These are phyloP conservation scores for Staphylotrichum longicolle DNA, from an alignment of 495 filamentous ascomycete species.

Conservation along the genomic window DNA sequence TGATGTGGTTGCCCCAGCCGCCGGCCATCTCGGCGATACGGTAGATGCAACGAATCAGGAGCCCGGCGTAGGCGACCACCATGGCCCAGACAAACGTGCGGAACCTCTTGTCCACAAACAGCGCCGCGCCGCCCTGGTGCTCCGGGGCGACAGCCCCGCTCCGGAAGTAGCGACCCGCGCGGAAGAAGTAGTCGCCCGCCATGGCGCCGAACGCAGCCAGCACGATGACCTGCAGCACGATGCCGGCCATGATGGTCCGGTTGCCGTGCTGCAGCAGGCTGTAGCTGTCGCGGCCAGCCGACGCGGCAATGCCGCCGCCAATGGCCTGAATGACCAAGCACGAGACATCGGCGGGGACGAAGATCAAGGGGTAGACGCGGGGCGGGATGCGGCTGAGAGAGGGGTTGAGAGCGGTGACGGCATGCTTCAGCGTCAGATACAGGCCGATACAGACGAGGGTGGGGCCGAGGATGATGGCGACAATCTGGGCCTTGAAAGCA, in stretches of 20 bases:
- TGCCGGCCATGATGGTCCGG: conserved; percentile 68
- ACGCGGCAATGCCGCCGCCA: conserved; percentile 61
- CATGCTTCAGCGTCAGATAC: conserved; percentile 66
- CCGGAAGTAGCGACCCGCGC: conserved; percentile 36
- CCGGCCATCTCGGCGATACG: conserved; percentile 67
- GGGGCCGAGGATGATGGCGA: conserved; percentile 63
- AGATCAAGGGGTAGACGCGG: conserved; percentile 58
- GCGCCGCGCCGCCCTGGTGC: conserved; percentile 25
- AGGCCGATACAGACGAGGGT: conserved; percentile 64
- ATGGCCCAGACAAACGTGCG: conserved; percentile 52
- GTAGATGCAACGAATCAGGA: conserved; percentile 68
- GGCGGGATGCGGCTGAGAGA: conserved; percentile 56
- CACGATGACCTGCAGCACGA: conserved; percentile 65
- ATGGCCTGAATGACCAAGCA: conserved; percentile 64
- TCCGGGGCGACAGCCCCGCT: conserved; percentile 35
- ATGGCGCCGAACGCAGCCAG: conserved; percentile 55
- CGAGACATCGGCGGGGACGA: conserved; percentile 65
- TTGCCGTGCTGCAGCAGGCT: conserved; percentile 50
- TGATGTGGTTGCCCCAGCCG: conserved; percentile 64
- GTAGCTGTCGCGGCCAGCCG: conserved; percentile 41
- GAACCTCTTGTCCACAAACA: conserved; percentile 46
- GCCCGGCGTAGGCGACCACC: conserved; percentile 54
- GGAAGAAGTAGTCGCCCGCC: conserved; percentile 48
- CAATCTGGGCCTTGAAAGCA: conserved; percentile 67
- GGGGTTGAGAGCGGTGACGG: conserved; percentile 52